These are phyloP conservation scores for Phytophthora litchii DNA, from an alignment of 352 stramenopile species.

Conservation along the genomic window DNA sequence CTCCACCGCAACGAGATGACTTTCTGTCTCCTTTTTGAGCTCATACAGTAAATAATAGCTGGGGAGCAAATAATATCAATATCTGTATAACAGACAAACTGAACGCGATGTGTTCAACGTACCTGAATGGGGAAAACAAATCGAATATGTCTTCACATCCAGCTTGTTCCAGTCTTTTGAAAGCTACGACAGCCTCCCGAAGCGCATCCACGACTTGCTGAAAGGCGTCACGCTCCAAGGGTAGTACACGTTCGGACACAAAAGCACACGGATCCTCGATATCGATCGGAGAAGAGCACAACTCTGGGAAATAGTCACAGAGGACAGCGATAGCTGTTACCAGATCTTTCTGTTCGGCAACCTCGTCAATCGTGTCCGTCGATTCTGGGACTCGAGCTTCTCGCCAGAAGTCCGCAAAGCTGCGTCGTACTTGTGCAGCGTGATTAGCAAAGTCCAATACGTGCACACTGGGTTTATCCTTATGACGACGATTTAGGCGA, in stretches of 20 bases:
- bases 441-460: constrained; percentile 83
- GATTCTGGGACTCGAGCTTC: constrained; percentile 34
- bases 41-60: constrained; percentile 44
- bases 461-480: constrained; percentile 49
- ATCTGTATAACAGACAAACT: neutral
- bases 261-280: constrained; percentile 31
- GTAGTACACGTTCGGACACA: constrained; percentile 36
- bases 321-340: constrained; percentile 45
- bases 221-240: constrained; percentile 59
- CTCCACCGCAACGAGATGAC: constrained; percentile 24
- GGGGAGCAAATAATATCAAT: constrained; percentile 11
- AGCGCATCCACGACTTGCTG: constrained; percentile 60
- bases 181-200: constrained; percentile 29
- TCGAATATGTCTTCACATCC: constrained; percentile 22
- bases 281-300: constrained; percentile 24
- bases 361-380: constrained; percentile 31
- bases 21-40: constrained; percentile 56
- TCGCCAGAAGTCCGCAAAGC: constrained; percentile 59
- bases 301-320: constrained; percentile 47
- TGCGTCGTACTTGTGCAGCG: constrained; percentile 62
- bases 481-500: constrained; percentile 79
- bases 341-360: constrained; percentile 39
- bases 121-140: constrained; percentile 44
- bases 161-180: constrained; percentile 35
- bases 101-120: neutral